Conservation (phyloP, 106 monocot genomes). For the Dendrobium chrysotoxum region DNA sequence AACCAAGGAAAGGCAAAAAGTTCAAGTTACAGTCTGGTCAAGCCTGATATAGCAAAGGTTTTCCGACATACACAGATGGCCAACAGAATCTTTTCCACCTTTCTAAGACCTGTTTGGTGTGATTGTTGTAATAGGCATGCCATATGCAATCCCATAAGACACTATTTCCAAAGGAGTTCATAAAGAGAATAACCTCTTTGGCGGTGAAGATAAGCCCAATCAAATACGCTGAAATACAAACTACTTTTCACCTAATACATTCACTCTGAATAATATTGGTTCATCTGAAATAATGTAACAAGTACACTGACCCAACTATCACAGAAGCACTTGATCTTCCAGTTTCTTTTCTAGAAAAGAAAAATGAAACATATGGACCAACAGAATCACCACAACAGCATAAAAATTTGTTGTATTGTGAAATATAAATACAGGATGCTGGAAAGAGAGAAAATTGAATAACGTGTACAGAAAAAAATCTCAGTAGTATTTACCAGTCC, state of each 20-base stretch:
- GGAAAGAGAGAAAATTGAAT: background rate
- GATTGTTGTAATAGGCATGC: too few species aligned
- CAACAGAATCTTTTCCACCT: background rate
- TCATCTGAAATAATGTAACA: background rate
- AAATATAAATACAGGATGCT: background rate
- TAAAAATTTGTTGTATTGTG: background rate
- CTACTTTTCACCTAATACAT: background rate
- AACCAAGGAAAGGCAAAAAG: background rate
- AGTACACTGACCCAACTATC: background rate
- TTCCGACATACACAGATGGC: background rate
- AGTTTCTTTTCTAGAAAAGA: background rate
- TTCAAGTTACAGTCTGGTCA: background rate
- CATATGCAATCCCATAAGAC: too few species aligned
- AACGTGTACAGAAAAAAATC: background rate
- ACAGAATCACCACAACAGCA: background rate
- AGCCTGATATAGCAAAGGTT: background rate
- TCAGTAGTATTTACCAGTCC: constrained; percentile 52
- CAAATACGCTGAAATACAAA: background rate
- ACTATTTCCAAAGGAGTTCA: too few species aligned
- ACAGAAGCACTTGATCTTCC: background rate
- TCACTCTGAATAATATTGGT: background rate
- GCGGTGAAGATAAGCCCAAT: too few species aligned
- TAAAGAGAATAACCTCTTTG: too few species aligned
- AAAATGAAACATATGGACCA: background rate
- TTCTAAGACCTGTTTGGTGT: background rate